phyloP scores from a whole-genome alignment of 345 rosid species.

The Aethionema arabicum region DNA sequence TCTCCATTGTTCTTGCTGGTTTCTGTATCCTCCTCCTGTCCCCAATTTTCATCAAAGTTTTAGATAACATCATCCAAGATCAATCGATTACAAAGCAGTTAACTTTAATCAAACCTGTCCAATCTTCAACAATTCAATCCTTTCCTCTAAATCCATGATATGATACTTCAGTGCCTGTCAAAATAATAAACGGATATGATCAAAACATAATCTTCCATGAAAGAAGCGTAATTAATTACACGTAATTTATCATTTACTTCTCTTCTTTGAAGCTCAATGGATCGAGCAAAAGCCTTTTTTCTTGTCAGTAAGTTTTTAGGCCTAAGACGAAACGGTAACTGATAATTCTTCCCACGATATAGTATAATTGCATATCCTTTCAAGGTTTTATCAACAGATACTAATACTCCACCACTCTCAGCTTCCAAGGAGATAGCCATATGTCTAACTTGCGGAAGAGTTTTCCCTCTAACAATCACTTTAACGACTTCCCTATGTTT shows the following conservation, averaged over 20 bases:
- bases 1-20: conserved; percentile 38
- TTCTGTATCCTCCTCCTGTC: conserved; percentile 49
- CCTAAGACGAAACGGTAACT: conserved; percentile 51
- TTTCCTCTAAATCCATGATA: conserved; percentile 57
- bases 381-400: conserved; percentile 72
- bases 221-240: neutral
- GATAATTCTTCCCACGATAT: conserved; percentile 90
- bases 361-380: conserved; percentile 75
- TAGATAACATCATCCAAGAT: neutral
- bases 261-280: conserved; percentile 89
- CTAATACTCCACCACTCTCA: conserved; percentile 89
- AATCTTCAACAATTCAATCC: conserved; percentile 53
- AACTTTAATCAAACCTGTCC: conserved; percentile 29
- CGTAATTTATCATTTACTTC: conserved; percentile 49
- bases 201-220: conserved; percentile 15
- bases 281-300: conserved; percentile 77
- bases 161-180: conserved; percentile 81
- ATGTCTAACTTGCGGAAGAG: conserved; percentile 69
- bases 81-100: neutral
- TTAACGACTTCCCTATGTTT: conserved; percentile 88
- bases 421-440: conserved; percentile 80
- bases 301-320: conserved; percentile 71
- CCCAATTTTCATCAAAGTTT: conserved; percentile 19
- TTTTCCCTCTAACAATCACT: conserved; percentile 61
- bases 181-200: conserved; percentile 19